Percentiles rank a stretch among this genome's conserved stretches.
Conservation (phyloP, 2,329 filamentous ascomycete genomes). For the Aspergillus versicolor region DNA sequence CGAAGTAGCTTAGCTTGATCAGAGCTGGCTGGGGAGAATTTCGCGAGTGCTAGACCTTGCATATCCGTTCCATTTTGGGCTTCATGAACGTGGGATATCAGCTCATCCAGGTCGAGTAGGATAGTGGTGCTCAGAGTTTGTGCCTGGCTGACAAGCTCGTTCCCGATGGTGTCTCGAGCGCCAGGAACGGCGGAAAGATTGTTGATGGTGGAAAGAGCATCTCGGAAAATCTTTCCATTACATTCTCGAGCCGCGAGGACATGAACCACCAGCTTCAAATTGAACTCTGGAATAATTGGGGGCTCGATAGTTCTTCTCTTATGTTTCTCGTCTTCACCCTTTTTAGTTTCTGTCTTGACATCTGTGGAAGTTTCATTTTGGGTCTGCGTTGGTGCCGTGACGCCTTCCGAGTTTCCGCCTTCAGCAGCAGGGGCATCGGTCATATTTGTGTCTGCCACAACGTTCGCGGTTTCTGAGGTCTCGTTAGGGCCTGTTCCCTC, state of each 20-base stretch:
- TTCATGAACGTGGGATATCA: constrained; percentile 81
- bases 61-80: constrained; percentile 90
- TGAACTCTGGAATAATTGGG: constrained; percentile 82
- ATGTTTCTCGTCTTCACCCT: constrained; percentile 48
- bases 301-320: constrained; percentile 69
- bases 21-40: constrained; percentile 93
- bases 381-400: constrained; percentile 25
- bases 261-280: constrained; percentile 90
- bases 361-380: constrained; percentile 33
- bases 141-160: constrained; percentile 85
- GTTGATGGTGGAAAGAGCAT: constrained; percentile 97
- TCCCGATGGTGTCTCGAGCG: constrained; percentile 86
- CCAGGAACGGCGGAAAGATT: constrained; percentile 91
- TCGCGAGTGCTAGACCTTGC: constrained; percentile 87
- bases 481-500: constrained; percentile 25
- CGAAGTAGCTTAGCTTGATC: constrained; percentile 95
- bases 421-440: constrained; percentile 37
- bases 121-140: constrained; percentile 82
- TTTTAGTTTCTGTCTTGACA: constrained; percentile 37
- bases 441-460: constrained; percentile 39
- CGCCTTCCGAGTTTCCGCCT: constrained; percentile 28
- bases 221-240: constrained; percentile 95
- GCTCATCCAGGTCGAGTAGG: constrained; percentile 76
- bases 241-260: constrained; percentile 96
- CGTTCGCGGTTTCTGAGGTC: constrained; percentile 20